phyloP scores from a whole-genome alignment of 2,329 filamentous ascomycete species.

The Neocatenulostroma microsporum region DNA sequence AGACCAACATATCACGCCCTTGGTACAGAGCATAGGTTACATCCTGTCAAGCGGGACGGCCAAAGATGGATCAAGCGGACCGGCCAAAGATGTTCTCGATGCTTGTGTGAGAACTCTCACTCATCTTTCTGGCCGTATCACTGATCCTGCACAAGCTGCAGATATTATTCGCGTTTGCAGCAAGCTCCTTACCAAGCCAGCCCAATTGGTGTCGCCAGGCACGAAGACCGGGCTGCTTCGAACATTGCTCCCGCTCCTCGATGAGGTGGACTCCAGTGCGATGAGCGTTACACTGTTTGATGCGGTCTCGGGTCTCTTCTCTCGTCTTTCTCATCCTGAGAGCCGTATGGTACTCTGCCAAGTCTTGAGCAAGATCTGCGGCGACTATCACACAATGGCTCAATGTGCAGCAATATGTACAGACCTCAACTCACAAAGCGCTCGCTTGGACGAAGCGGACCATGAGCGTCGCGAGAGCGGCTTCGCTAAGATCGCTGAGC shows the following conservation, averaged over 20 bases:
- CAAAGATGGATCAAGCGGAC: no score
- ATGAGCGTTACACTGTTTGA: conserved; percentile 57
- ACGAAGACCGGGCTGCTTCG: conserved; percentile 74
- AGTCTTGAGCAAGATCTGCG: conserved; percentile 64
- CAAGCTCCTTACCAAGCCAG: conserved; percentile 77
- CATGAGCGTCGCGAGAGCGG: conserved; percentile 74
- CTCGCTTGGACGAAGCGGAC: conserved; percentile 74
- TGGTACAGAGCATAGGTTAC: conserved; percentile 49
- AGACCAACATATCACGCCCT: conserved; percentile 58
- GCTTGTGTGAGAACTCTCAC: conserved; percentile 72
- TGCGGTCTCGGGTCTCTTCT: conserved; percentile 73
- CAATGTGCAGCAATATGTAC: conserved; percentile 63
- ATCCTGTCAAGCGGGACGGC: conserved; percentile 50
- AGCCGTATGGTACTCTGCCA: conserved; percentile 68
- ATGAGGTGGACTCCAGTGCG: conserved; percentile 10
- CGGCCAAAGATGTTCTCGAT: conserved; percentile 67
- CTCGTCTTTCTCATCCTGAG: conserved; percentile 75
- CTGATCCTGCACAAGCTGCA: conserved; percentile 60
- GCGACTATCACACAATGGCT: conserved; percentile 52
- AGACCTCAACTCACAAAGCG: conserved; percentile 72
- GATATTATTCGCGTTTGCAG: conserved; percentile 71
- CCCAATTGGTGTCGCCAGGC: conserved; percentile 69
- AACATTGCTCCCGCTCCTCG: conserved; percentile 66
- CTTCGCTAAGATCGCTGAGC: conserved; percentile 63
- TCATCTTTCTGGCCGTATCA: conserved; percentile 63